These are phyloP conservation scores for Hericium erinaceus DNA, from an alignment of 768 basidiomycete species.

Conservation along the genomic window DNA sequence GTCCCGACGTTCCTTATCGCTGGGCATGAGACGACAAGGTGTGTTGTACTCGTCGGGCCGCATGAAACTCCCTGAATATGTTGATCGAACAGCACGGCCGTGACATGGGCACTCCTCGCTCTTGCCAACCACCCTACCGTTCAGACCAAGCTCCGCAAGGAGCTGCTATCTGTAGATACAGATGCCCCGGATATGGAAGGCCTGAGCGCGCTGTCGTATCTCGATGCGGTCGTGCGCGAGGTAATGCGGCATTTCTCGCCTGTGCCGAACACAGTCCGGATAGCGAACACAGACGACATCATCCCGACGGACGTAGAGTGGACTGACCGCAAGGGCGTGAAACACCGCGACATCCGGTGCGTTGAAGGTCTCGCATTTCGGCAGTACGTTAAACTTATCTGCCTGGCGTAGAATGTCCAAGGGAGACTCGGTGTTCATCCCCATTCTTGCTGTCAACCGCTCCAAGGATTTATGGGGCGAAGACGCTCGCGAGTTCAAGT, in stretches of 20 bases:
- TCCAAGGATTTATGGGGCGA: slow-evolving; percentile 25
- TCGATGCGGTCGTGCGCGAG: slow-evolving; percentile 25
- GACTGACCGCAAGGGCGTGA: slow-evolving; percentile 11
- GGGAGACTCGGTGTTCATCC: slow-evolving; percentile 22
- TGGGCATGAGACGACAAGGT: slow-evolving; percentile 19
- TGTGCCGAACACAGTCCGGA: slow-evolving; percentile 16
- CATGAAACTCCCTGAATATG: no score
- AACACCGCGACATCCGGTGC: slow-evolving; percentile 9
- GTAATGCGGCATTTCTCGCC: slow-evolving; percentile 20
- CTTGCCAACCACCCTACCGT: slow-evolving; percentile 21
- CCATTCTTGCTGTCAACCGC: slow-evolving; percentile 23
- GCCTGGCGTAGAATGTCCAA: slow-evolving; percentile 8
- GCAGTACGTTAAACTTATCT: neutral
- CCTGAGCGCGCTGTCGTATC: slow-evolving; percentile 19
- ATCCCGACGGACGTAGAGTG: slow-evolving; percentile 21
- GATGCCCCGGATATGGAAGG: slow-evolving; percentile 19
- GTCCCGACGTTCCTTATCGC: slow-evolving; percentile 24
- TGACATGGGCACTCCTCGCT: slow-evolving; percentile 27
- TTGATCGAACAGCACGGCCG: slow-evolving; percentile 13
- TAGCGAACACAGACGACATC: slow-evolving; percentile 18
- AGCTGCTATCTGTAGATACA: slow-evolving; percentile 18
- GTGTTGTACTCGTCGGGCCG: no score
- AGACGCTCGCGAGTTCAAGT: slow-evolving; percentile 28
- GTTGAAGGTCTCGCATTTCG: neutral
- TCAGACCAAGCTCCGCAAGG: slow-evolving; percentile 26